Base-by-base conservation (phyloP, 768 basidiomycete genomes). In the Mycena chlorophos region DNA sequence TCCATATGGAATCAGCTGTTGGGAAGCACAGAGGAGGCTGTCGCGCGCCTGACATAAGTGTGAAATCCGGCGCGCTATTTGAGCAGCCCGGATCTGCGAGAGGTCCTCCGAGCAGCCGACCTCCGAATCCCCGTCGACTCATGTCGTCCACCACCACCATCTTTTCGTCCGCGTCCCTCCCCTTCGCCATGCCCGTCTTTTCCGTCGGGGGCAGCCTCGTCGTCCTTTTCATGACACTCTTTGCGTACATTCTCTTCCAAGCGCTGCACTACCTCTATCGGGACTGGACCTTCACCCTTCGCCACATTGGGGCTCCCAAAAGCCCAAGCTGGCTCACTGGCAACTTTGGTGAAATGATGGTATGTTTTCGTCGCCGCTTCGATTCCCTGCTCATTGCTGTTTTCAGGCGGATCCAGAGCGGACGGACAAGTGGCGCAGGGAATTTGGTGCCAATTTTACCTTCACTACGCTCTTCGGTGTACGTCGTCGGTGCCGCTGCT, bases 261-360 rank as follows among this genome's bases (percentile, higher is more conserved):
- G 40, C 40, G 13, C 40, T 42, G 22, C 40, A 42, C 40, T 42
- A 30, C 27, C 43, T 66, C 23, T 50, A 60, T 26, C 39, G 26
- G 14, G 38, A 43, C 4, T 52, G 34, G 27, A 58, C 29, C 28
- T 73, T 73, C 1, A 60, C 69, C 0, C 60, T 77, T 1, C 67
- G 66, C 28, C 40, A 66, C 43, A 62, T 78, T 16, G 76, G 68
- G 0, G 77, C 76, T 8, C 77, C 78, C 0, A 68, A 67, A 23
- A 66, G 58, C 48, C 40, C 65, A 8, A 69, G 63, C 55, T 66
- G 61, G 60, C 25, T 79, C 12, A 72, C 54, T n/a, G 77, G 78
- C 5, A 67, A 75, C 57, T 8, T 73, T 8, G 42, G 31, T 5
- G n/a, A 34, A 13, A 45, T n/a, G 40, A 14, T 14, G 22, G 27